Percentiles rank a stretch among this genome's conserved stretches.
phyloP scores from a whole-genome alignment of 2,329 filamentous ascomycete genomes.

The Huntiella abstrusa region DNA sequence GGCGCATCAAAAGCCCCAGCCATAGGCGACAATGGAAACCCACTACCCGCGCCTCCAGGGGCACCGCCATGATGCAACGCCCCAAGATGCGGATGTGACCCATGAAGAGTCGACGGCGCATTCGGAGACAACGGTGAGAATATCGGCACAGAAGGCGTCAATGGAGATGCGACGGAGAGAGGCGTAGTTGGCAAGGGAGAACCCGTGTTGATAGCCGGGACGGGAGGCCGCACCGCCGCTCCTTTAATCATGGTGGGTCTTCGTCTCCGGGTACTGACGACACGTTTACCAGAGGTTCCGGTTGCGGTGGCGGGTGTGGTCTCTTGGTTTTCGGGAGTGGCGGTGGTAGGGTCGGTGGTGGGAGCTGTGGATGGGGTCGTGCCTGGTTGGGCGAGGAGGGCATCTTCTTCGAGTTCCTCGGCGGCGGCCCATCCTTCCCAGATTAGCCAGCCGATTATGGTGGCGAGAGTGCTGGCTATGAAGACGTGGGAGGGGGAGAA shows the following conservation, averaged over 20 bases:
- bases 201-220: slow-evolving; percentile 23
- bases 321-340: neutral
- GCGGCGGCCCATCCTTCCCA: slow-evolving; percentile 83
- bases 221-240: slow-evolving; percentile 10
- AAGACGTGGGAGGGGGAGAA: slow-evolving; percentile 84
- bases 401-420: slow-evolving; percentile 33
- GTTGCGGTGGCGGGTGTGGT: neutral
- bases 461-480: slow-evolving; percentile 64
- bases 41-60: slow-evolving; percentile 11
- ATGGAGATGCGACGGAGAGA: slow-evolving; percentile 17
- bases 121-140: slow-evolving; percentile 11
- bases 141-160: slow-evolving; percentile 24
- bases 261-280: slow-evolving; percentile 9
- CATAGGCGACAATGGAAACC: slow-evolving; percentile 10
- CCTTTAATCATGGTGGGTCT: slow-evolving; percentile 12
- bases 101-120: slow-evolving; percentile 9
- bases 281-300: slow-evolving; percentile 3
- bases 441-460: slow-evolving; percentile 70
- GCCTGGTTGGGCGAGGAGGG: slow-evolving; percentile 15
- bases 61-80: slow-evolving; percentile 6
- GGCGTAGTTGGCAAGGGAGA: neutral
- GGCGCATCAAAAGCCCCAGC: slow-evolving; percentile 15
- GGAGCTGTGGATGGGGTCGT: neutral
- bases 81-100: too few species aligned
- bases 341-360: neutral